A percentile compares a stretch with the other conserved stretches of the same genome.
These are phyloP conservation scores for Diaporthe batatas DNA, from an alignment of 2,329 filamentous ascomycete genomes.

Conservation along the genomic window DNA sequence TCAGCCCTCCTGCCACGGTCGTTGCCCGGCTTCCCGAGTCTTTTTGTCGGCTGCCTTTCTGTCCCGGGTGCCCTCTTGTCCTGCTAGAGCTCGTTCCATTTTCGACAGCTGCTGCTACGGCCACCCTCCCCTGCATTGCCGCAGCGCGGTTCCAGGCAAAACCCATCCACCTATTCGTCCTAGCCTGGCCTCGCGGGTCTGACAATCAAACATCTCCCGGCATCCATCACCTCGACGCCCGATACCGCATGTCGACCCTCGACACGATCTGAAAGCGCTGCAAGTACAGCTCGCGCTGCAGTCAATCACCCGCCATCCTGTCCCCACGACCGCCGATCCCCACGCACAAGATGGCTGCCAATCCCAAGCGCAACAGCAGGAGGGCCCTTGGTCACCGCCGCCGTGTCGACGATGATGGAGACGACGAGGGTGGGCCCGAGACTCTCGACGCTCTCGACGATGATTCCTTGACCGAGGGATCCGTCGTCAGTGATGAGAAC, in stretches of 20 bases:
- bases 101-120: constrained; percentile 22
- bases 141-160: constrained; percentile 38
- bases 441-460: constrained; percentile 69
- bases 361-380: constrained; percentile 65
- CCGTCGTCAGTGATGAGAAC: constrained; percentile 72
- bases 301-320: constrained; percentile 32
- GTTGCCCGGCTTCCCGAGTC: constrained; percentile 21
- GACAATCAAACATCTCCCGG: constrained; percentile 32
- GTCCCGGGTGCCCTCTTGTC: constrained; percentile 19
- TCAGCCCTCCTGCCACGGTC: not conserved
- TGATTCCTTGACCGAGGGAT: constrained; percentile 76
- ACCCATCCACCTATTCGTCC: constrained; percentile 26
- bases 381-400: constrained; percentile 77
- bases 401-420: constrained; percentile 77
- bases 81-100: constrained; percentile 33
- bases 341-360: constrained; percentile 48
- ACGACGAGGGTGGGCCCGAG: constrained; percentile 73
- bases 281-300: constrained; percentile 40
- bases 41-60: constrained; percentile 34
- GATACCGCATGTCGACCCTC: constrained; percentile 39
- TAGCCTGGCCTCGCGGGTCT: constrained; percentile 20
- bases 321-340: constrained; percentile 33
- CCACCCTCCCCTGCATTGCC: constrained; percentile 35
- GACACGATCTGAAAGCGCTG: constrained; percentile 38
- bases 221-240: constrained; percentile 26